Conservation (phyloP, 1,284 basidiomycete species). For the Irpex sp. region DNA sequence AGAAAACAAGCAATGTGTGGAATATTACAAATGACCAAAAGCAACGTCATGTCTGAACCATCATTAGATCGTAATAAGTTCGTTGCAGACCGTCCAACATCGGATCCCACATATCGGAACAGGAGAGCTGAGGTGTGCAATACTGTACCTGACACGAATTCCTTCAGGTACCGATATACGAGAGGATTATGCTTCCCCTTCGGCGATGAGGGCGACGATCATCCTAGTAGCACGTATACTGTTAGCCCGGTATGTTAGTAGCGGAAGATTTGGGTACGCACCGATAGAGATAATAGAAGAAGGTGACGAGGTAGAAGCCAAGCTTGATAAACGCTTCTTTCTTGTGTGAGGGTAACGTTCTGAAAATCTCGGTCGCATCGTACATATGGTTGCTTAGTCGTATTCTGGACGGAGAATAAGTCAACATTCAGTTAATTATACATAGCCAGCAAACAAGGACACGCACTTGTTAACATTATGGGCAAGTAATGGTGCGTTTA, state of each 20-base stretch:
- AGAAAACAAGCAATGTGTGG: not conserved
- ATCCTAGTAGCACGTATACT: conserved; percentile 45
- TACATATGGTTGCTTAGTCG: conserved; percentile 96
- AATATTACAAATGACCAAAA: not conserved
- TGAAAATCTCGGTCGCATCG: conserved; percentile 99
- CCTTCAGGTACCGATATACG: no score
- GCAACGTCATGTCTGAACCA: not conserved
- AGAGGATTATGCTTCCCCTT: conserved; percentile 43
- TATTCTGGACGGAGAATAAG: conserved; percentile 54
- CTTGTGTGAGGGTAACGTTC: conserved; percentile 92
- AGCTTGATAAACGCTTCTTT: conserved; percentile 97
- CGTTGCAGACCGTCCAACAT: not conserved
- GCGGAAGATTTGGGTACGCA: conserved; percentile 37
- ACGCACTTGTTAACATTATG: conserved; percentile 95
- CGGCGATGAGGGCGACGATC: conserved; percentile 85
- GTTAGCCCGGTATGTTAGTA: not conserved
- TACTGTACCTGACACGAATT: no score
- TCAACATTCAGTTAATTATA: not conserved
- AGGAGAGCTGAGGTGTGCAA: no score
- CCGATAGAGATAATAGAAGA: conserved; percentile 98
- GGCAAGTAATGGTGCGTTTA: conserved; percentile 88
- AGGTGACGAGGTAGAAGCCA: conserved; percentile 90
- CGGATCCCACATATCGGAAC: not conserved
- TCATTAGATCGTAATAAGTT: not conserved
- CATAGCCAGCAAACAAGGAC: not conserved